Conservation (phyloP, 2,329 filamentous ascomycete genomes). For the Aspergillus jensenii region DNA sequence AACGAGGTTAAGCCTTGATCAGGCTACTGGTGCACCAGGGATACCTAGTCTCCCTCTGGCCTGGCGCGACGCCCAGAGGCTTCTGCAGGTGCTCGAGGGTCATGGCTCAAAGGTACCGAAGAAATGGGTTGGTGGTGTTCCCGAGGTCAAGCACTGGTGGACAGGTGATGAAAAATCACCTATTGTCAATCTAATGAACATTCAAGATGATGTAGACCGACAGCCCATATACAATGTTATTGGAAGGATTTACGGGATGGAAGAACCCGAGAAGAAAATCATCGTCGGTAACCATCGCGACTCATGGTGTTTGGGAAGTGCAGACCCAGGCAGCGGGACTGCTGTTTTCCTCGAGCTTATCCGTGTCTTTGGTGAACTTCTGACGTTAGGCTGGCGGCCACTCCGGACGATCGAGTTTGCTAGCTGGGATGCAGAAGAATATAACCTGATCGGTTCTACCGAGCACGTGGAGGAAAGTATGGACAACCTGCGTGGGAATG, state of each 20-base stretch:
- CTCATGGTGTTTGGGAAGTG: constrained; percentile 84
- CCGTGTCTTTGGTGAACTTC: constrained; percentile 77
- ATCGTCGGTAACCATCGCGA: constrained; percentile 93
- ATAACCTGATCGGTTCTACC: constrained; percentile 90
- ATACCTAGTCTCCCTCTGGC: constrained; percentile 90
- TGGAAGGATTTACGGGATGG: constrained; percentile 78
- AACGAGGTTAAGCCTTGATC: constrained; percentile 66
- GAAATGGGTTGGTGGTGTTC: constrained; percentile 75
- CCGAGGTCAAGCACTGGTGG: constrained; percentile 77
- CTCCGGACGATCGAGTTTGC: constrained; percentile 95
- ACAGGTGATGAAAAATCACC: constrained; percentile 75
- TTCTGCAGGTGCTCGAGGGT: constrained; percentile 74
- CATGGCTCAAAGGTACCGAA: constrained; percentile 68
- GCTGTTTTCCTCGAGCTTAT: constrained; percentile 89
- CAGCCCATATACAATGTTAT: constrained; percentile 93
- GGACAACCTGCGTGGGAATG: constrained; percentile 69
- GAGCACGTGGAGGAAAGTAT: constrained; percentile 89
- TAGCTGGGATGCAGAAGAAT: constrained; percentile 92
- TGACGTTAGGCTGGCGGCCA: constrained; percentile 78
- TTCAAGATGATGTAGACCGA: constrained; percentile 78
- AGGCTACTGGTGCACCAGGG: constrained; percentile 70
- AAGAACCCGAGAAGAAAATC: constrained; percentile 78
- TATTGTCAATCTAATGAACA: constrained; percentile 76
- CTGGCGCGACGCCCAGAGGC: constrained; percentile 80
- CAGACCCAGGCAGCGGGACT: constrained; percentile 82